These are phyloP conservation scores for Penicillium paradoxum DNA, from an alignment of 495 filamentous ascomycete species.

Conservation along the genomic window DNA sequence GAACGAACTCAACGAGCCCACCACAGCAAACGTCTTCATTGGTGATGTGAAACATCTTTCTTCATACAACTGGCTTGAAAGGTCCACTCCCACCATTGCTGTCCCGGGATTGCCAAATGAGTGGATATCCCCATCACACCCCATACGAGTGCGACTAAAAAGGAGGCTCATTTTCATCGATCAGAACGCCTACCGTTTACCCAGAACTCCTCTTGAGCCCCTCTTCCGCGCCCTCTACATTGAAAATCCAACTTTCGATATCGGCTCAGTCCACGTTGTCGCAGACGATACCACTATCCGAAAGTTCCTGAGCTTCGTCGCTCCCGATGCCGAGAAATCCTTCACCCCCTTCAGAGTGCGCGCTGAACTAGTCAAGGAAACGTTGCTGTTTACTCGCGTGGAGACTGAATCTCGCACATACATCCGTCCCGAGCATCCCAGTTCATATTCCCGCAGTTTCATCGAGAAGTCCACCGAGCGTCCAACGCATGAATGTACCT, in stretches of 20 bases:
- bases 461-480: constrained; percentile 44
- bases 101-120: constrained; percentile 19
- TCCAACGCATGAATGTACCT: constrained; percentile 33
- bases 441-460: constrained; percentile 44
- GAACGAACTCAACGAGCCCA: neutral
- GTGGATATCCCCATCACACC: constrained; percentile 8
- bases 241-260: constrained; percentile 39
- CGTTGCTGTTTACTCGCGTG: constrained; percentile 36
- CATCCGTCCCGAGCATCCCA: constrained; percentile 33
- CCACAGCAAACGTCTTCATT: constrained; percentile 12
- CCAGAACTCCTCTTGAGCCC: constrained; percentile 43
- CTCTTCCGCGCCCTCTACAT: constrained; percentile 46
- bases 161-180: constrained; percentile 17
- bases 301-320: constrained; percentile 46
- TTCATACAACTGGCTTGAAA: constrained; percentile 49
- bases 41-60: constrained; percentile 38
- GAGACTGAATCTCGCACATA: constrained; percentile 27
- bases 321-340: constrained; percentile 16
- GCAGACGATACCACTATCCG: constrained; percentile 52
- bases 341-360: constrained; percentile 33
- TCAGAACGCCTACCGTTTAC: constrained; percentile 20
- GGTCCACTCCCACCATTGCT: constrained; percentile 22
- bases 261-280: constrained; percentile 40
- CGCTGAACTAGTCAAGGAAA: constrained; percentile 37
- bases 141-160: constrained; percentile 10